Evolutionary conservation across 1,284 basidiomycete species (phyloP).

Genomic region (Mycena sp.): DNA sequence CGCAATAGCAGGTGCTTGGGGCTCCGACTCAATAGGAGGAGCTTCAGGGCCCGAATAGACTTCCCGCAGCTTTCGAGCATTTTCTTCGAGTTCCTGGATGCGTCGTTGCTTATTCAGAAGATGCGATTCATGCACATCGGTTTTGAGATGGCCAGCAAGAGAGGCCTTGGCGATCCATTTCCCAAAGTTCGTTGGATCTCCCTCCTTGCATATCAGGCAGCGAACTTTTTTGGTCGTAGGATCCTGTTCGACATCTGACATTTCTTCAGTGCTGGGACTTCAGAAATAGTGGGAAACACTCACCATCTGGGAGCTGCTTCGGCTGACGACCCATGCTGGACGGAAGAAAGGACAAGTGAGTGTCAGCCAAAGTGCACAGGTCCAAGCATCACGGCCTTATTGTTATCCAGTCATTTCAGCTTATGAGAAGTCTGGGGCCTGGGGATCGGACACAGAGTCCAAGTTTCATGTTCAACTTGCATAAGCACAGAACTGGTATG

Average conservation of each 20-base stretch:
- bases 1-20: not conserved
- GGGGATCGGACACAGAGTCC: too few relatives aligned
- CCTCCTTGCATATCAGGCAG: not conserved
- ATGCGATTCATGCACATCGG: not conserved
- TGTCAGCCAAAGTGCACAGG: too few relatives aligned
- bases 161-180: not conserved
- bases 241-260: constrained; percentile 1
- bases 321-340: not conserved
- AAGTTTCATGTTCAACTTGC: too few relatives aligned
- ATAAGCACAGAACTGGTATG: too few relatives aligned
- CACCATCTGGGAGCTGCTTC: not conserved
- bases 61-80: not conserved
- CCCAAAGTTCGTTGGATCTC: not conserved
- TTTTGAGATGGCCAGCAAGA: not conserved
- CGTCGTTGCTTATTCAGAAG: not conserved
- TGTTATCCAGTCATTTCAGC: too few relatives aligned
- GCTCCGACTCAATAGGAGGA: not conserved
- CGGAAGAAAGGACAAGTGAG: too few relatives aligned
- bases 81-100: not conserved
- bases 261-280: not conserved
- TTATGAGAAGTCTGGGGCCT: too few relatives aligned
- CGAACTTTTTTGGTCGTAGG: not conserved
- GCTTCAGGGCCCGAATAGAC: not conserved
- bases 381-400: too few relatives aligned
- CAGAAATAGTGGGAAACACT: not conserved